Base-by-base conservation (phyloP, 116 monocot species). In the Thalassia testudinum region DNA sequence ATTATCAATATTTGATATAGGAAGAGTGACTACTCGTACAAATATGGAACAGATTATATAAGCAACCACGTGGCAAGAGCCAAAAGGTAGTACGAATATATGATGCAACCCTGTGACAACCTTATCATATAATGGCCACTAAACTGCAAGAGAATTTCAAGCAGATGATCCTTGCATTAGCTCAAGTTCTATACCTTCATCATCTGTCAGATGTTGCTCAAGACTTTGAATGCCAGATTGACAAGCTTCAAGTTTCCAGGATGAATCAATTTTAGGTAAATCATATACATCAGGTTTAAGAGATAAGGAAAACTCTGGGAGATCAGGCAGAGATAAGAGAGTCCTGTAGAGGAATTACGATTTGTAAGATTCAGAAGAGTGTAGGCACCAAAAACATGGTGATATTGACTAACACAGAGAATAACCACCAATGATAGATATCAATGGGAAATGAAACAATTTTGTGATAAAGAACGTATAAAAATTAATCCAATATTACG, bases 231-330 rank as follows among this genome's bases (percentile, higher is more conserved):
- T 54, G 56, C 71, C 66, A 49, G 77, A 71, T 21, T 78, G 74
- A 43, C 38, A 57, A 24, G 49, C 62, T 24, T 74, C 66, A 27
- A 27, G 53, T 20, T 66, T 60, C 83, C 88, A 89, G 53, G 58
- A 58, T 63, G 71, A 53, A 42, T 74, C 69, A 6, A 78, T 66
- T 10, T 71, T 65, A 43, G 84, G 80, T 23, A 89, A 26, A n/a
- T 78, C 67, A 43, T 61, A 83, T 10, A 73, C 72, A 17, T 84
- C 75, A 15, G 84, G 77, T 38, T 64, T 69, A 15, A 89, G 62
- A 12, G 89, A 89, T 2, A 89, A 54, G 14, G 69, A 50, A 34
- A 89, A 89, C 59, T 80, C 89, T 23, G 89, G 89, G 19, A 89
- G 72, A 34, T 83, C 84, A 34, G 80, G 89, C 26, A 89, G 67